Base-by-base conservation (phyloP, 441 rosid genomes). In the Croton setiger region DNA sequence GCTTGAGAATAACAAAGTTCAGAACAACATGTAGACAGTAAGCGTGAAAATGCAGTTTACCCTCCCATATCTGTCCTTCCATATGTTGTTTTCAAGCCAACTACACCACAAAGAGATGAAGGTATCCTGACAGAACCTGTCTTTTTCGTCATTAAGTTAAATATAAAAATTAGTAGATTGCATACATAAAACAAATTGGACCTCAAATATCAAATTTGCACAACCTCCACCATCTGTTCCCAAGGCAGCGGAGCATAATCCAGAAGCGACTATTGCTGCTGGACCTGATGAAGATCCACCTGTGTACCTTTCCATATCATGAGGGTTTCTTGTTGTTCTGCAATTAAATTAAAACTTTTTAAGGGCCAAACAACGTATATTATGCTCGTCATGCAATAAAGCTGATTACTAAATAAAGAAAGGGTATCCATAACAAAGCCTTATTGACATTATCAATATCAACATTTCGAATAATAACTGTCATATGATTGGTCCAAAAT, bases 221-320 rank as follows among this genome's bases (percentile, higher is more conserved):
- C 85, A 82, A 92, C 96, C 98, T 92, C 98, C 98, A 53, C 91
- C 98, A 77, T 92, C 98, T 63, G 98, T 87, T 80, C 98, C 98
- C 48, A 92, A 84, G 70, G 98, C 87, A 82, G 94, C 98, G 64
- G 96, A 80, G 80, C 98, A 90, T 66, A 92, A 43, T 76, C 98
- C 98, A 68, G 94, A 79, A 78, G 96, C 94, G 39, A 92, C 96
- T 66, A 92, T 74, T 73, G 98, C 98, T 68, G 95, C 96, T 60
- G 98, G 84, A 62, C 98, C 98, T 13, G 98, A 88, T 70, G 98
- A 92, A 73, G 98, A 92, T 82, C 98, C 98, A 9, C 98, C 98
- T 0, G 98, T 87, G 72, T 92, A 90, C 77, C 98, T 83, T 61
- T 88, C 91, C 39, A 80, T 57, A 45, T 81, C 96, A 76, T 89